Evolutionary conservation across 331 rosid species (phyloP).

Genomic region (Pyracantha coccinea): DNA sequence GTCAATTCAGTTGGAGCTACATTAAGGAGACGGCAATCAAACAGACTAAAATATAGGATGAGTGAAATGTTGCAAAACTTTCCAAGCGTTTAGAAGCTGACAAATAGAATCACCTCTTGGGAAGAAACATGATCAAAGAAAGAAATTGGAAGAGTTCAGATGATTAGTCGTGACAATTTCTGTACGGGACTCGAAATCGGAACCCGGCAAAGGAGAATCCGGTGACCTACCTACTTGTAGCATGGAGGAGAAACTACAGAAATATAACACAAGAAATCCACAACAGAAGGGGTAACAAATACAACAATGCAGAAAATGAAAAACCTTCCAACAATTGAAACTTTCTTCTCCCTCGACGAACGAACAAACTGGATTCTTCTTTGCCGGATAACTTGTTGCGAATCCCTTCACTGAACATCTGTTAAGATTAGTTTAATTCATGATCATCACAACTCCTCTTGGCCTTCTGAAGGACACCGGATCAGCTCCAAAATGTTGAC

Average conservation of each 20-base stretch:
- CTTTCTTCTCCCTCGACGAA: slow-evolving; percentile 12
- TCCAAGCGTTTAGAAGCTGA: background rate
- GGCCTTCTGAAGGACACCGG: slow-evolving; percentile 95
- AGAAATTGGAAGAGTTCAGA: slow-evolving; percentile 17
- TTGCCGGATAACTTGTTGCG: slow-evolving; percentile 58
- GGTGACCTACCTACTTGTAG: slow-evolving; percentile 33
- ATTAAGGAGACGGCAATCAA: background rate
- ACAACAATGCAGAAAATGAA: background rate
- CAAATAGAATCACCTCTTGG: background rate
- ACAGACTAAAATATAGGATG: background rate
- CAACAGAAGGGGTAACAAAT: slow-evolving; percentile 9
- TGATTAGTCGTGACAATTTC: slow-evolving; percentile 33
- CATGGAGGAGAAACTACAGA: slow-evolving; percentile 38
- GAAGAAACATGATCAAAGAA: background rate
- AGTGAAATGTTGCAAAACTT: background rate
- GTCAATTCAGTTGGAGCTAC: too few relatives aligned
- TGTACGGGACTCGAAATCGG: slow-evolving; percentile 35
- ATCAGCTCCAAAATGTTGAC: slow-evolving; percentile 93
- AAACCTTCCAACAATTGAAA: background rate
- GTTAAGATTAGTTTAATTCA: slow-evolving; percentile 29
- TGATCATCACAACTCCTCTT: slow-evolving; percentile 53
- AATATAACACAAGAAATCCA: slow-evolving; percentile 23
- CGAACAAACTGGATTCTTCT: slow-evolving; percentile 84
- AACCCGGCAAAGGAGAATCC: slow-evolving; percentile 98
- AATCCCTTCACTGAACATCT: slow-evolving; percentile 23